These are phyloP conservation scores for Myxozyma sirexii DNA, from an alignment of 805 yeast genomes.

Conservation along the genomic window DNA sequence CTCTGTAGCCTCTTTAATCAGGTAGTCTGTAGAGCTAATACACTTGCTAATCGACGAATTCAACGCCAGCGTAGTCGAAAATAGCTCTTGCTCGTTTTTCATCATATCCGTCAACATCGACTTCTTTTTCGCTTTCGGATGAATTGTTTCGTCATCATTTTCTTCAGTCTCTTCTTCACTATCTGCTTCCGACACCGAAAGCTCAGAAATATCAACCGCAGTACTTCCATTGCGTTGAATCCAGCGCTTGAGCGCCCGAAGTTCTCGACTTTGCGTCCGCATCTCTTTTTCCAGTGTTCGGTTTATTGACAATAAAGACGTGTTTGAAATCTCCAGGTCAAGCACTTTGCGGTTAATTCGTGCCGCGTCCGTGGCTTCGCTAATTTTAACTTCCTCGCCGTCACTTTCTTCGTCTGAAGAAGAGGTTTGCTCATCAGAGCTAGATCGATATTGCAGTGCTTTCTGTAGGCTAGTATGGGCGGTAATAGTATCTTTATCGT, in stretches of 20 bases:
- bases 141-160: conserved; percentile 15
- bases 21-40: conserved; percentile 17
- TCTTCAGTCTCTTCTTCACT: conserved; percentile 14
- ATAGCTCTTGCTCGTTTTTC: conserved; percentile 11
- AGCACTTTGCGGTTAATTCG: conserved; percentile 36
- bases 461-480: neutral
- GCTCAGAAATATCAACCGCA: neutral
- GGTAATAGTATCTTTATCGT: neutral
- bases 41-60: conserved; percentile 21
- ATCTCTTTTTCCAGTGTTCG: conserved; percentile 37
- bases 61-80: conserved; percentile 10
- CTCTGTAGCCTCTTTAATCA: conserved; percentile 16
- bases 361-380: conserved; percentile 17
- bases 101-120: neutral
- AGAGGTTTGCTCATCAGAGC: neutral
- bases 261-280: conserved; percentile 35
- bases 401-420: neutral
- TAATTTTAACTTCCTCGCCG: neutral
- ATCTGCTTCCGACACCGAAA: conserved; percentile 8
- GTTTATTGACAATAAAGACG: conserved; percentile 38
- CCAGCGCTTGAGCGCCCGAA: conserved; percentile 31
- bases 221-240: conserved; percentile 6
- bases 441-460: neutral
- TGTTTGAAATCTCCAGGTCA: conserved; percentile 41
- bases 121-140: neutral